These are phyloP conservation scores for Wickerhamomyces queroliae DNA, from an alignment of 805 yeast genomes.

Conservation along the genomic window DNA sequence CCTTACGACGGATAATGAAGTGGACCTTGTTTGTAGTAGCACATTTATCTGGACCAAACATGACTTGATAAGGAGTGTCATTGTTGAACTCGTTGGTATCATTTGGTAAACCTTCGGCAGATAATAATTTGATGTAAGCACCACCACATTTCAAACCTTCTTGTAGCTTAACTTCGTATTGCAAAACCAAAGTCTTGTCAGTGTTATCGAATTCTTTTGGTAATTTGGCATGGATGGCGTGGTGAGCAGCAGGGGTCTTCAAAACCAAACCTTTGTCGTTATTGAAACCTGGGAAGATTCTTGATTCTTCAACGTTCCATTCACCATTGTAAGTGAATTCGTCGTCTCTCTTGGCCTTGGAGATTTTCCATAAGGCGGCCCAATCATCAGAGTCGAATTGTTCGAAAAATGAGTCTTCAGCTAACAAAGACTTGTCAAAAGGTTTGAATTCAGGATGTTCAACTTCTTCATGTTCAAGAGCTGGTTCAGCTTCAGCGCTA, in stretches of 20 bases:
- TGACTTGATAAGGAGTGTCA: constrained; percentile 71
- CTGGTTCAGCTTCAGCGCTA: constrained; percentile 3
- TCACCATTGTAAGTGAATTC: constrained; percentile 60
- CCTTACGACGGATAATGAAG: constrained; percentile 58
- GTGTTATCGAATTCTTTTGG: constrained; percentile 53
- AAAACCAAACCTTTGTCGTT: constrained; percentile 75
- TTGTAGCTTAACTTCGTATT: constrained; percentile 85
- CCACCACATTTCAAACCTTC: constrained; percentile 82
- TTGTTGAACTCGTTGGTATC: constrained; percentile 45
- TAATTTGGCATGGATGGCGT: constrained; percentile 69
- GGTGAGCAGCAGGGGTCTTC: constrained; percentile 71
- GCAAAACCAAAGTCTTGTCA: constrained; percentile 67
- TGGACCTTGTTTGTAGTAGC: constrained; percentile 78
- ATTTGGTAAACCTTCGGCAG: constrained; percentile 32
- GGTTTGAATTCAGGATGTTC: constrained; percentile 31
- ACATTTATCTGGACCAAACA: constrained; percentile 95
- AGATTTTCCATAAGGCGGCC: constrained; percentile 50
- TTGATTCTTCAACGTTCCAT: constrained; percentile 69
- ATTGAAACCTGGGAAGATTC: constrained; percentile 49
- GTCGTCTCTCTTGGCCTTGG: constrained; percentile 47
- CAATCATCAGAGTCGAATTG: constrained; percentile 44
- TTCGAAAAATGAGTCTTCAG: constrained; percentile 52
- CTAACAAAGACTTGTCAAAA: constrained; percentile 29
- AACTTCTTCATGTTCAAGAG: constrained; percentile 8
- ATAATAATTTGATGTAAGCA: constrained; percentile 74